These are phyloP conservation scores for Vigna trinervia DNA, from an alignment of 306 rosid species.

Conservation along the genomic window DNA sequence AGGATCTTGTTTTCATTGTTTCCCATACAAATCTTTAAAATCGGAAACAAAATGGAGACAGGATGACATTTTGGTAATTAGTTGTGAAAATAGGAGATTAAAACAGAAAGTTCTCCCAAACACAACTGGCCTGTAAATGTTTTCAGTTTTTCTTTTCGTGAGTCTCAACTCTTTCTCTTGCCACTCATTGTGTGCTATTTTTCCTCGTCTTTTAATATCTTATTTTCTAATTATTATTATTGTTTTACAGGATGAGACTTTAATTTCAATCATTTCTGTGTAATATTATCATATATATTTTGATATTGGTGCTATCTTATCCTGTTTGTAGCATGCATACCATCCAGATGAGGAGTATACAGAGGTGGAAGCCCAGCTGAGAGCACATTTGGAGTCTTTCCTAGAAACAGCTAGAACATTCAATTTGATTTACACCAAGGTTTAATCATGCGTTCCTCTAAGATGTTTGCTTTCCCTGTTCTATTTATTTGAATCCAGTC, in stretches of 20 bases:
- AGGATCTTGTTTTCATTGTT: too few species aligned
- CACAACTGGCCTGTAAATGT: background rate
- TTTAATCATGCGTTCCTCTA: conserved; percentile 39
- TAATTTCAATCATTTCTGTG: background rate
- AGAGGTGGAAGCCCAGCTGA: conserved; percentile 85
- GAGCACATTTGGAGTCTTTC: conserved; percentile 86
- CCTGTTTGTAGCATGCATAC: conserved; percentile 74
- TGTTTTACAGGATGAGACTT: background rate
- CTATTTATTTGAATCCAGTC: conserved; percentile 17
- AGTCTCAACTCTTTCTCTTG: background rate
- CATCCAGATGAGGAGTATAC: conserved; percentile 92
- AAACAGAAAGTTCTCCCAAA: background rate
- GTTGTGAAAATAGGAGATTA: background rate
- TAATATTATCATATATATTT: conserved; percentile 30
- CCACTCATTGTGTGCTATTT: background rate
- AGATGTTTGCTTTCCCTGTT: background rate
- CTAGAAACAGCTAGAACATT: conserved; percentile 94
- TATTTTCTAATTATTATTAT: conserved; percentile 12
- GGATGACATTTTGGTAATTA: background rate
- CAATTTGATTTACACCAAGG: conserved; percentile 93
- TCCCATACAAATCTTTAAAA: too few species aligned
- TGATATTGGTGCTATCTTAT: conserved; percentile 31
- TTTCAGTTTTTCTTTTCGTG: background rate
- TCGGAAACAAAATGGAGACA: background rate
- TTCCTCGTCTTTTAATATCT: background rate